Evolutionary conservation across 768 basidiomycete genomes (phyloP).

Genomic region (Mrakia frigida): DNA sequence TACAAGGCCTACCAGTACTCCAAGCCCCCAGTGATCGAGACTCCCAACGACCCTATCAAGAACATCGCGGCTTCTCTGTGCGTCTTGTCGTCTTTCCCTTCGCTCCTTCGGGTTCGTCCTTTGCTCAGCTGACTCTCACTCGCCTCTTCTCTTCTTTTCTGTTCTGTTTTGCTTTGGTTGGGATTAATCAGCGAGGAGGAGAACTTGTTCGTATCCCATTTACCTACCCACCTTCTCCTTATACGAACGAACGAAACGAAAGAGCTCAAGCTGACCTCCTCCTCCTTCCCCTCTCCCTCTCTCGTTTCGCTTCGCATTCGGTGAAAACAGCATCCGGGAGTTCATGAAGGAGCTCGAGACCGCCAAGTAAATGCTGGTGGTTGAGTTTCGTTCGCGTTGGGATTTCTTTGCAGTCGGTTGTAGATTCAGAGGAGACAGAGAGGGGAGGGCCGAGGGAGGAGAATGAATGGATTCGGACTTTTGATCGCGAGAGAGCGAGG

Average conservation of each 20-base stretch:
- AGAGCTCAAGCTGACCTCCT: neutral
- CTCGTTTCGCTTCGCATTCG: neutral
- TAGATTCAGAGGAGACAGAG: neutral
- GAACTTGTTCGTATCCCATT: constrained; percentile 6
- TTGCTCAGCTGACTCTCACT: neutral
- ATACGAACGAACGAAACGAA: neutral
- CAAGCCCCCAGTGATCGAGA: neutral
- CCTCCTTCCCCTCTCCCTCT: neutral
- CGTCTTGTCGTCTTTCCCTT: neutral
- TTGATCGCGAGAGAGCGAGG: too few species aligned
- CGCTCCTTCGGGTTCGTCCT: neutral
- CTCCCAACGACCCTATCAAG: neutral
- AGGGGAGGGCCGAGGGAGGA: too few species aligned
- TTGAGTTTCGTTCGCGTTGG: neutral
- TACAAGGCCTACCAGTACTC: constrained; percentile 46
- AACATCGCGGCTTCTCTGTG: neutral
- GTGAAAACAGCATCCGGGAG: neutral
- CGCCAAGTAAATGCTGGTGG: neutral
- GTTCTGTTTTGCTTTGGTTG: too few species aligned
- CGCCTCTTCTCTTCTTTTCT: neutral
- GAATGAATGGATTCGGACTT: too few species aligned
- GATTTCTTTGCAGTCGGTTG: too few species aligned
- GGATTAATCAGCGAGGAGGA: constrained; percentile 18
- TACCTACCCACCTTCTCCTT: neutral
- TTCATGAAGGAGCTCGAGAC: constrained; percentile 10